Percentiles rank a stretch among this genome's conserved stretches.
These are phyloP conservation scores for Aureobasidium sp. DNA, from an alignment of 2,329 filamentous ascomycete species.

Conservation along the genomic window DNA sequence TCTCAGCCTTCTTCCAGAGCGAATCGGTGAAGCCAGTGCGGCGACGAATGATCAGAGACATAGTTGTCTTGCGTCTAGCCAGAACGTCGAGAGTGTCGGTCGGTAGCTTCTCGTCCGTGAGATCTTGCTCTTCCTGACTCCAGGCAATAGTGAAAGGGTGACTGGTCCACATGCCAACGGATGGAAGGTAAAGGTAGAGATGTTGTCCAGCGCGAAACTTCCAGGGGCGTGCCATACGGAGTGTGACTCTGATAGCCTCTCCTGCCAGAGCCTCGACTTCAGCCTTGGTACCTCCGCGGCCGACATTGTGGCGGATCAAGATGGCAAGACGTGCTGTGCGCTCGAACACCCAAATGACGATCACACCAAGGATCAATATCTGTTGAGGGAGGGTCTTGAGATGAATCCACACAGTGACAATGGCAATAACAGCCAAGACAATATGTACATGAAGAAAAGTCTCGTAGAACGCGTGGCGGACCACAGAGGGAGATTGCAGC, in stretches of 20 bases:
- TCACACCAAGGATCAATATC: constrained; percentile 53
- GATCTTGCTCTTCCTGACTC: constrained; percentile 55
- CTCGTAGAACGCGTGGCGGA: constrained; percentile 75
- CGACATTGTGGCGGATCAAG: constrained; percentile 60
- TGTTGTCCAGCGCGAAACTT: constrained; percentile 68
- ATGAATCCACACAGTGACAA: constrained; percentile 62
- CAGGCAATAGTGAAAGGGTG: constrained; percentile 76
- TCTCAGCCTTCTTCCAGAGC: constrained; percentile 63
- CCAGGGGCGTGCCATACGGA: constrained; percentile 71
- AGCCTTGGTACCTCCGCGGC: constrained; percentile 58
- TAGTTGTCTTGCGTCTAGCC: constrained; percentile 43
- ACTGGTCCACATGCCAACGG: constrained; percentile 64
- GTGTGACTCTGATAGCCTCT: constrained; percentile 65
- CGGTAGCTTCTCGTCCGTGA: constrained; percentile 39
- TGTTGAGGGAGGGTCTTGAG: constrained; percentile 51
- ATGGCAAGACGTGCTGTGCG: constrained; percentile 53
- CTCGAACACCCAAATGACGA: constrained; percentile 63
- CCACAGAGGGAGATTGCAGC: constrained; percentile 61
- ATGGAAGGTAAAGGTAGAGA: constrained; percentile 71
- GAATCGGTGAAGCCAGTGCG: constrained; percentile 82
- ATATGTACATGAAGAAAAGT: constrained; percentile 70
- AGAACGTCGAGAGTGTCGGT: constrained; percentile 47
- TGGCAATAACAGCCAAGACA: constrained; percentile 49
- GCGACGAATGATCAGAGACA: constrained; percentile 80
- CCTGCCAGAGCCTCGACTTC: constrained; percentile 70